These are phyloP conservation scores for Strobilomyces echinocephalus DNA, from an alignment of 768 basidiomycete genomes.

Conservation along the genomic window DNA sequence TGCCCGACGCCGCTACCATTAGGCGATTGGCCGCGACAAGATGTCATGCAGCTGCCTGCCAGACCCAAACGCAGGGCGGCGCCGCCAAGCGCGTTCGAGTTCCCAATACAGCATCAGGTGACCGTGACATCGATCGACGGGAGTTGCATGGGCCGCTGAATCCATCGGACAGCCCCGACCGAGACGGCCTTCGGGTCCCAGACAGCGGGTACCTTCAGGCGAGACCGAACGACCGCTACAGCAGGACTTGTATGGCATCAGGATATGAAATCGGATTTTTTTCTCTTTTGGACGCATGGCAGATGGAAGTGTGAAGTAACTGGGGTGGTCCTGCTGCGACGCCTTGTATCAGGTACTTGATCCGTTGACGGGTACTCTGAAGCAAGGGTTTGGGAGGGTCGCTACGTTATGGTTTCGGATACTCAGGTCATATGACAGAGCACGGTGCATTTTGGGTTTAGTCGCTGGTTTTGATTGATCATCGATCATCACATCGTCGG, in stretches of 20 bases:
- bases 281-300: background rate
- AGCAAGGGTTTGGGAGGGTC: conserved; percentile 20
- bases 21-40: conserved; percentile 51
- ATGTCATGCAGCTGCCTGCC: conserved; percentile 30
- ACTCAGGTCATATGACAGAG: background rate
- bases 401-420: background rate
- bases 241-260: conserved; percentile 16
- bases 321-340: conserved; percentile 12
- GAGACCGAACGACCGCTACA: conserved; percentile 18
- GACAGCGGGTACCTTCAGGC: conserved; percentile 18
- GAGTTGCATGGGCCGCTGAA: background rate
- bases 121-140: conserved; percentile 6
- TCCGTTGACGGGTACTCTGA: background rate
- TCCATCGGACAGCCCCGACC: conserved; percentile 18
- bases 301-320: background rate
- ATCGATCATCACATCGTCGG: background rate
- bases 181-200: conserved; percentile 33
- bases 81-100: conserved; percentile 21
- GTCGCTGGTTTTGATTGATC: background rate
- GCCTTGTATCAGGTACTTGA: conserved; percentile 8
- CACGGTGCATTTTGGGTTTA: background rate
- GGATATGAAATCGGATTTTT: conserved; percentile 1
- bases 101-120: conserved; percentile 12
- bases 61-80: conserved; percentile 11
- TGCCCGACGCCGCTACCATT: conserved; percentile 41